Evolutionary conservation across 1,284 basidiomycete genomes (phyloP).

Genomic region (Apiotrichum siamense): DNA sequence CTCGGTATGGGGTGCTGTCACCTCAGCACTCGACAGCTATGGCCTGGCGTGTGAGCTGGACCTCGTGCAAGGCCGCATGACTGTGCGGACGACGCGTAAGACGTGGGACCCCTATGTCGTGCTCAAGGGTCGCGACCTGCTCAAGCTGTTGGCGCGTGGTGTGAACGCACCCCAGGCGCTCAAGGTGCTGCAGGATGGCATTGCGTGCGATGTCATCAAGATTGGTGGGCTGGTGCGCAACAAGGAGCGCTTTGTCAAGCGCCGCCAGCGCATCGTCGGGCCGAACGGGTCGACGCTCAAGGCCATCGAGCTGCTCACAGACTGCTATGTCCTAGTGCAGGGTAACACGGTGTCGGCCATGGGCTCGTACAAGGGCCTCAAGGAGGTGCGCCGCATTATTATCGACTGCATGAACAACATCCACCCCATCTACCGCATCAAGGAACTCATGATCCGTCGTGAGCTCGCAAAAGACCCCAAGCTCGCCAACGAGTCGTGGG

Average conservation of each 20-base stretch:
- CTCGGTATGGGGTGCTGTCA: conserved; percentile 92
- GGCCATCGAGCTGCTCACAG: conserved; percentile 95
- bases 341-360: conserved; percentile 97
- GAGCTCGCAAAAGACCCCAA: conserved; percentile 98
- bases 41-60: conserved; percentile 88
- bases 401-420: conserved; percentile 99
- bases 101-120: conserved; percentile 95
- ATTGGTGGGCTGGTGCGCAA: conserved; percentile 91
- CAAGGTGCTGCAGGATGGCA: conserved; percentile 82
- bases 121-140: conserved; percentile 90
- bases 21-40: conserved; percentile 72
- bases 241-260: conserved; percentile 95
- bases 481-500: conserved; percentile 90
- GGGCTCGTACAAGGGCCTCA: conserved; percentile 91
- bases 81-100: conserved; percentile 92
- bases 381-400: conserved; percentile 91
- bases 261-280: conserved; percentile 92
- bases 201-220: conserved; percentile 96
- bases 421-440: conserved; percentile 98
- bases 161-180: conserved; percentile 74
- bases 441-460: conserved; percentile 98
- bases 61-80: conserved; percentile 94
- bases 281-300: conserved; percentile 95
- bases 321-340: conserved; percentile 96
- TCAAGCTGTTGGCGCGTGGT: conserved; percentile 89